Evolutionary conservation across 495 filamentous ascomycete species (phyloP), one percentile per base, ranked within the genome.

Genomic region (Neurospora africana): DNA sequence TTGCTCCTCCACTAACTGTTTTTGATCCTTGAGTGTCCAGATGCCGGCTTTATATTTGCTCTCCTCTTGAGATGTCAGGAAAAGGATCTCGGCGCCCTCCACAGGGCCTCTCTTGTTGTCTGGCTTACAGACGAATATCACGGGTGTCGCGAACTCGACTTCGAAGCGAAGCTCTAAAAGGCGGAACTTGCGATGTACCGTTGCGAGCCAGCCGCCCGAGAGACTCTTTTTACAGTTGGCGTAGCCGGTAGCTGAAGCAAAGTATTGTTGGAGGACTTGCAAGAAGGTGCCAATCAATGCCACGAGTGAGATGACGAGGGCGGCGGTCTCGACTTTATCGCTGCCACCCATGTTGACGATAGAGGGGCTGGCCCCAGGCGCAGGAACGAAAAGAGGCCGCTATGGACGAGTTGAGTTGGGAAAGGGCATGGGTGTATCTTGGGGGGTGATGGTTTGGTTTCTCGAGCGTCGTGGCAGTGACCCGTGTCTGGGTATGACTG

Each of bases 61-160:
- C n/a, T n/a, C n/a, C n/a, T n/a, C n/a, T n/a, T n/a, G n/a, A n/a
- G n/a, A n/a, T n/a, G n/a, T n/a, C n/a, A n/a, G n/a, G n/a, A n/a
- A n/a, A n/a, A n/a, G n/a, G n/a, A n/a, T n/a, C n/a, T n/a, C n/a
- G n/a, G n/a, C n/a, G n/a, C n/a, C n/a, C n/a, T n/a, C n/a, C n/a
- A n/a, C n/a, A n/a, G n/a, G n/a, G n/a, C n/a, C n/a, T n/a, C n/a
- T n/a, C 4, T 67, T 68, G 74, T 86, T 86, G n/a, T 41, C 74
- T 4, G 83, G 78, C 3, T 77, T 75, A 30, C 80, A 83, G 21
- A 85, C 80, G 44, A 87, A 85, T 40, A 87, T 82, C 39, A 86
- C 81, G 33, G 85, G 85, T 0, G 83, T 79, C 70, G 86, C 80
- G 75, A 84, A 86, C 21, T 80, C 78, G 30, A 86, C 84, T 70